Percentiles rank a stretch among this genome's conserved stretches.
phyloP scores from a whole-genome alignment of 352 stramenopile species.

The Globisporangium acanthophoron region DNA sequence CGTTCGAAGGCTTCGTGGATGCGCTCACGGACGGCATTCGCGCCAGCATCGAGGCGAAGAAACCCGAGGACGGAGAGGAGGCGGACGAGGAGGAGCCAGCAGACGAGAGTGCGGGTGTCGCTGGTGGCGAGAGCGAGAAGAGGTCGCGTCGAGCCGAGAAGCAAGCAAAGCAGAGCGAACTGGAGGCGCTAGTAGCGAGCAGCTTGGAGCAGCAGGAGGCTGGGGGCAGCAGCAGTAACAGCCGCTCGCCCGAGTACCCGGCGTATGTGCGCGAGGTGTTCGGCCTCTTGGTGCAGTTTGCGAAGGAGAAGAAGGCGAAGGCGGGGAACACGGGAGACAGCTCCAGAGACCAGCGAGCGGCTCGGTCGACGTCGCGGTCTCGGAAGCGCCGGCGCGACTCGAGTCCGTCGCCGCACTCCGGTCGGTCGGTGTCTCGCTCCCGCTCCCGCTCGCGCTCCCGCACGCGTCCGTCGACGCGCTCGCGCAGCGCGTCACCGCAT shows the following conservation, averaged over 20 bases:
- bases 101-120: not conserved
- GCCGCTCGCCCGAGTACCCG: slow-evolving; percentile 19
- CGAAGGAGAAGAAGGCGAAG: slow-evolving; percentile 27
- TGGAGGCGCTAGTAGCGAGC: slow-evolving; percentile 7
- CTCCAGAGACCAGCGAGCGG: slow-evolving; percentile 6
- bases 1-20: slow-evolving; percentile 29
- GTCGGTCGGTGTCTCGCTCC: slow-evolving; percentile 23
- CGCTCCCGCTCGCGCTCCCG: slow-evolving; percentile 24
- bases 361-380: slow-evolving; percentile 24
- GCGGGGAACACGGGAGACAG: too few species aligned
- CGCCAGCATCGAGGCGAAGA: slow-evolving; percentile 32
- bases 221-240: not conserved
- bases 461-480: slow-evolving; percentile 11
- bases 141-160: slow-evolving; percentile 10
- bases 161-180: slow-evolving; percentile 19
- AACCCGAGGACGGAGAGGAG: slow-evolving; percentile 63
- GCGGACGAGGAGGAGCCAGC: slow-evolving; percentile 15
- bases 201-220: not conserved
- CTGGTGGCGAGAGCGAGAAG: not conserved
- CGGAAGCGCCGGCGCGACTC: slow-evolving; percentile 23
- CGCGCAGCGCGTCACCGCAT: slow-evolving; percentile 23
- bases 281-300: slow-evolving; percentile 30
- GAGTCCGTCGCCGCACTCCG: slow-evolving; percentile 10
- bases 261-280: slow-evolving; percentile 33
- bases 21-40: slow-evolving; percentile 31